Evolutionary conservation across 202 grass and related monocot species (phyloP), one percentile per base, ranked within the genome.

Genomic region (Zoysia matrella): DNA sequence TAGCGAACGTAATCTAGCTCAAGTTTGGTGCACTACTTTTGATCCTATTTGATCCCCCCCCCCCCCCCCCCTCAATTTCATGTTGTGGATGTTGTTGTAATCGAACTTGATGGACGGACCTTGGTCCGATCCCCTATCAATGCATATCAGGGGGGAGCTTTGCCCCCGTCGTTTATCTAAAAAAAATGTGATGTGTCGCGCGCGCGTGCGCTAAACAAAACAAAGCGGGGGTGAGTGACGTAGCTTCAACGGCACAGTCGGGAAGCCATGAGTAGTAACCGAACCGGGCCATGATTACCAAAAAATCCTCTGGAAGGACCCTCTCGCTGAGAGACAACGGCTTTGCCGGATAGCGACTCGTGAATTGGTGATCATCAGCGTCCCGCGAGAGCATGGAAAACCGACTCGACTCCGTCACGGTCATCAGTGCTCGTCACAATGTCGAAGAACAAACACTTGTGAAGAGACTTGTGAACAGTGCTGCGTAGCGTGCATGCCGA

Each of bases 181-280:
- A 70, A 12, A 56, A 79, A 69, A 61, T 47, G 6, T 16, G 41
- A 30, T 22, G 36, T 58, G 56, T 36, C 30, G 30, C 30, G 30
- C 30, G 30, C 30, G 30, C 30, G 1, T 36, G 30, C 30, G 30
- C 30, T 36, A 36, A 36, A 36, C 30, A 36, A 36, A 36, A 36
- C 30, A 36, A 36, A 36, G 30, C 30, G 30, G 30, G 30, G 30
- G 30, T 36, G 30, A 36, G 30, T 36, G 82, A 12, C 87, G 82
- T 89, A 77, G 40, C 71, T 89, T 85, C 77, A 52, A 89, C 77
- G 87, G 82, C 87, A 89, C 44, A 76, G 43, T 57, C 65, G 48
- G 56, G 64, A 41, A 56, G 49, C 7, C 69, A 81, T 72, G 45
- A 85, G 5, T 85, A 51, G 63, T 60, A 66, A 12, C 60, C 61